Base-by-base conservation (phyloP, 495 filamentous ascomycete species). In the Filosporella fistucella region DNA sequence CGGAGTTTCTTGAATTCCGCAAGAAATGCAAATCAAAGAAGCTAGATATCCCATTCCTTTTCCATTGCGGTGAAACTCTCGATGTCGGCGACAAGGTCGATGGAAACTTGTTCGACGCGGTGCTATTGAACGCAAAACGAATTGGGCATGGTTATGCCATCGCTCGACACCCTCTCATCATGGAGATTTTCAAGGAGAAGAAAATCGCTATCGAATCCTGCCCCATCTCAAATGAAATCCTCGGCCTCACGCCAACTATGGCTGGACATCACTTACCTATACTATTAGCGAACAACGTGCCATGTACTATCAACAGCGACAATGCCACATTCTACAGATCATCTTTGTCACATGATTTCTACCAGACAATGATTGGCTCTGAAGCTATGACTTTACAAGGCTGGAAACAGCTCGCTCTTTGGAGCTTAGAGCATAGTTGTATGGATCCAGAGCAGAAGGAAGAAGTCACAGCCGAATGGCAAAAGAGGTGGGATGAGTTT, bases 131-230 rank as follows among this genome's bases (percentile, higher is more conserved):
- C 10, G 82, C 89, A 0, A 83, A 89, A 47, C 80, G 93, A 13
- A 91, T 98, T 24, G 91, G 91, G 0, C 90, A 96, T 52, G 93
- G 87, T n/a, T 95, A 88, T 56, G 89, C 87, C 0, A 69, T 98
- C 7, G 88, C 82, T 52, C 84, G 86, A 45, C 94, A 96, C 62
- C 91, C 91, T 0, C 74, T 88, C 14, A 72, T 96, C 32, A 82
- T 93, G 51, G 76, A 86, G 45, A 73, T 90, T 56, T 82, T 95
- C 67, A 91, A 90, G 63, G 77, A 85, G 42, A 84, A 84, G 51
- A 78, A 79, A 43, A 87, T 97, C 45, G 79, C 91, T 20, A 67
- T 97, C 26, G 93, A 98, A 62, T 81, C 84, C 37, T 97, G 91
- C 55, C 91, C 91, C 0, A 88, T 95, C 50, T 91, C 85, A 4